These are phyloP conservation scores for Volvox carteri DNA, from an alignment of 163 green algal species.

Conservation along the genomic window DNA sequence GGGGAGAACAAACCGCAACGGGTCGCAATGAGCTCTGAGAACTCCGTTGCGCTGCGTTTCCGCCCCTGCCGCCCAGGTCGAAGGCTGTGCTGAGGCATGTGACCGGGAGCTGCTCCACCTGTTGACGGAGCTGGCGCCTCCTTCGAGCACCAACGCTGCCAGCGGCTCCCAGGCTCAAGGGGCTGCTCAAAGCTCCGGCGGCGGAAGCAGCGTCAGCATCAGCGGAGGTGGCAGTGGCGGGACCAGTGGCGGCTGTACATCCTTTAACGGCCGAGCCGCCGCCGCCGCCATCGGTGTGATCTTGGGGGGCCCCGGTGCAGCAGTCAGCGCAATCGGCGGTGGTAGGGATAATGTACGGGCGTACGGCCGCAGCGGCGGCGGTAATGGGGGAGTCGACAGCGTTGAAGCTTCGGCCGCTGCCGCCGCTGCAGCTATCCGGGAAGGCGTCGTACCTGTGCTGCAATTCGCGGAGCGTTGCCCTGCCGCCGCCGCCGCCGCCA, in stretches of 20 bases:
- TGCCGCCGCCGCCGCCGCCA: constrained; percentile 1
- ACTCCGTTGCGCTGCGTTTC: no score
- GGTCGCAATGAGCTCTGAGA: no score
- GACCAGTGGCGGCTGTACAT: background rate
- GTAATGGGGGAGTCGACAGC: background rate
- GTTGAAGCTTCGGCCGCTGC: background rate
- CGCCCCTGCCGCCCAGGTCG: no score
- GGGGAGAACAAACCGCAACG: no score
- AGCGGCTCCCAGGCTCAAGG: no score
- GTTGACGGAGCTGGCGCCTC: background rate
- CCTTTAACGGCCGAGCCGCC: background rate
- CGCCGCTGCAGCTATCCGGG: background rate
- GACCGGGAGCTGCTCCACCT: background rate
- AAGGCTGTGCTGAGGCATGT: constrained; percentile 11
- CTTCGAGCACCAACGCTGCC: background rate
- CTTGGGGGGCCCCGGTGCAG: background rate
- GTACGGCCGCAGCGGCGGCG: background rate
- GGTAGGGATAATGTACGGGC: background rate
- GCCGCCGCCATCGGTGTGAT: background rate
- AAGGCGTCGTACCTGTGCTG: background rate
- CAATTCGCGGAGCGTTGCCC: background rate
- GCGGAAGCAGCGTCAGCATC: background rate
- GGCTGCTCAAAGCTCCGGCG: background rate
- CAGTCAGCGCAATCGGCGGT: background rate
- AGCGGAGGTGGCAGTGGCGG: background rate